Conservation (phyloP, 2,329 filamentous ascomycete species). For the Sclerotinia minor region DNA sequence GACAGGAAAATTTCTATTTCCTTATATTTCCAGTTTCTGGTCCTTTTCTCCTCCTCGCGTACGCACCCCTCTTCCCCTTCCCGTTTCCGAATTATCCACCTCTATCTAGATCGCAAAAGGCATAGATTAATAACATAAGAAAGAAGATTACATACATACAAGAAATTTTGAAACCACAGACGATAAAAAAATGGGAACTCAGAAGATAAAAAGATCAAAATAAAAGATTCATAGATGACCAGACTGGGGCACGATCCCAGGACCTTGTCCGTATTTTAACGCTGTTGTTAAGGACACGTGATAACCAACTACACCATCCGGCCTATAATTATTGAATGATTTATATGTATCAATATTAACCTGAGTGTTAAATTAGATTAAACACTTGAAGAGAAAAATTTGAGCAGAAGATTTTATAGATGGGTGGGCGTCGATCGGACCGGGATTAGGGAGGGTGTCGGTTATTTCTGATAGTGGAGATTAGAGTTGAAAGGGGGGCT, state of each 20-base stretch:
- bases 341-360: too few species aligned
- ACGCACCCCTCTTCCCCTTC: background rate
- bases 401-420: background rate
- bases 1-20: background rate
- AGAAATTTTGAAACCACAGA: too few species aligned
- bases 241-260: constrained; percentile 14
- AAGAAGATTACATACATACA: too few species aligned
- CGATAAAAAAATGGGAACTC: too few species aligned
- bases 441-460: background rate
- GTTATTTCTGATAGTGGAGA: background rate
- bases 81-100: too few species aligned
- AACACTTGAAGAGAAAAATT: too few species aligned
- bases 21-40: background rate
- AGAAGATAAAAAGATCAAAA: too few species aligned
- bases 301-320: constrained; percentile 14
- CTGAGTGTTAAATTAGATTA: too few species aligned
- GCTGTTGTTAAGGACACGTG: constrained; percentile 10
- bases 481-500: background rate
- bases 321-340: too few species aligned
- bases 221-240: background rate
- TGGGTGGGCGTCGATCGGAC: background rate
- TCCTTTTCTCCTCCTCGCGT: too few species aligned
- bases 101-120: background rate
- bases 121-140: too few species aligned
- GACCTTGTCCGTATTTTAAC: constrained; percentile 10